phyloP scores from a whole-genome alignment of 2,329 filamentous ascomycete genomes.

The Eutypa lata region DNA sequence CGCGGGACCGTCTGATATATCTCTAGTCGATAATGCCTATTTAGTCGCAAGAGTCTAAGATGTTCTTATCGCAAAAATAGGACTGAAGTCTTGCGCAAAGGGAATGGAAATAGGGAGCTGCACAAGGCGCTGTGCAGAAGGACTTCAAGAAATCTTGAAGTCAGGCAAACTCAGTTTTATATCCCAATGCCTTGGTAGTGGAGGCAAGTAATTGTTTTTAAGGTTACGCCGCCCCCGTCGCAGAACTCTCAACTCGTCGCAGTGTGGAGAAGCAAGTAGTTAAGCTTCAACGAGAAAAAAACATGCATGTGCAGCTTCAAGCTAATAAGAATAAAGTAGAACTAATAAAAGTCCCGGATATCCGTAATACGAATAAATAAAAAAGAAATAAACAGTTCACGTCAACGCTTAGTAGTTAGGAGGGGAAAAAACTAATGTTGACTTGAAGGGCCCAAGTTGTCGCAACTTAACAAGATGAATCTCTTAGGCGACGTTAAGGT shows the following conservation, averaged over 20 bases:
- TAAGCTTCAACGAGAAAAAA: neutral
- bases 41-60: neutral
- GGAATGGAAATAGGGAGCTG: neutral
- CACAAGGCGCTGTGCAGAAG: neutral
- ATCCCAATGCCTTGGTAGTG: neutral
- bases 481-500: neutral
- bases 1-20: slow-evolving; percentile 10
- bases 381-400: too few relatives aligned
- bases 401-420: neutral
- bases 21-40: neutral
- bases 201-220: neutral
- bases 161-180: neutral
- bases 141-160: neutral
- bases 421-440: neutral
- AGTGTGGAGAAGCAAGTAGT: neutral
- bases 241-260: neutral
- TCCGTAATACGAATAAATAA: too few relatives aligned
- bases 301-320: neutral
- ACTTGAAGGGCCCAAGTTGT: neutral
- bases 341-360: too few relatives aligned
- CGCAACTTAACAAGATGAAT: neutral
- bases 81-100: neutral
- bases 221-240: neutral
- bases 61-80: neutral
- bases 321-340: neutral